Evolutionary conservation across 2,329 filamentous ascomycete species (phyloP).

Genomic region (Neocatenulostroma microsporum): DNA sequence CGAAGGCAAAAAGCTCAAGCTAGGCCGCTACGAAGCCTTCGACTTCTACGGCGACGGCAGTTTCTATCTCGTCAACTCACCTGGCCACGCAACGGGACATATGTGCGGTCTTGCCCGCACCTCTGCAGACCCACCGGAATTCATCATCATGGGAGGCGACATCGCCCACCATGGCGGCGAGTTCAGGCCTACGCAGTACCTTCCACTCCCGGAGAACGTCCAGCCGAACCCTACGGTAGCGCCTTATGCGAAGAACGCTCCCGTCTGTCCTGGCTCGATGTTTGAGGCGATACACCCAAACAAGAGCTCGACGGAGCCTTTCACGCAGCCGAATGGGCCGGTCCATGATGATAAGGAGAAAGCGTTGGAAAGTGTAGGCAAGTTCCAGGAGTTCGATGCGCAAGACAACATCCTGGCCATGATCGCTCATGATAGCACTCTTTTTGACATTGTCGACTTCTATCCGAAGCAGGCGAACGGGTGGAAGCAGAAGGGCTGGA

Average conservation of each 20-base stretch:
- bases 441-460: constrained; percentile 40
- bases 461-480: constrained; percentile 45
- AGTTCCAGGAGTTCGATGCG: constrained; percentile 42
- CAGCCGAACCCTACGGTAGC: constrained; percentile 34
- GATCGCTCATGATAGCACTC: constrained; percentile 41
- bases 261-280: constrained; percentile 34
- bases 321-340: constrained; percentile 18
- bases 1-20: constrained; percentile 25
- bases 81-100: constrained; percentile 47
- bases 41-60: constrained; percentile 51
- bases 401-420: constrained; percentile 39
- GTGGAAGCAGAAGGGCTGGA: constrained; percentile 42
- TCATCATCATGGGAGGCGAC: constrained; percentile 46
- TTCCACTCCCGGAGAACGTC: constrained; percentile 34
- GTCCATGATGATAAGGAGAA: constrained; percentile 26
- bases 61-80: constrained; percentile 47
- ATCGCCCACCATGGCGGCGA: constrained; percentile 38
- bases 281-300: constrained; percentile 34
- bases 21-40: constrained; percentile 39
- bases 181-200: constrained; percentile 38
- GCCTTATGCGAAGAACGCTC: constrained; percentile 6
- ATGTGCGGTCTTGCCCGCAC: constrained; percentile 43
- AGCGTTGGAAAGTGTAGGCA: constrained; percentile 36
- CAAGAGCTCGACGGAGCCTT: constrained; percentile 23
- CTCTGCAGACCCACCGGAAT: constrained; percentile 28